phyloP scores from a whole-genome alignment of 768 basidiomycete species.

The Xerocomellus chrysenteron region DNA sequence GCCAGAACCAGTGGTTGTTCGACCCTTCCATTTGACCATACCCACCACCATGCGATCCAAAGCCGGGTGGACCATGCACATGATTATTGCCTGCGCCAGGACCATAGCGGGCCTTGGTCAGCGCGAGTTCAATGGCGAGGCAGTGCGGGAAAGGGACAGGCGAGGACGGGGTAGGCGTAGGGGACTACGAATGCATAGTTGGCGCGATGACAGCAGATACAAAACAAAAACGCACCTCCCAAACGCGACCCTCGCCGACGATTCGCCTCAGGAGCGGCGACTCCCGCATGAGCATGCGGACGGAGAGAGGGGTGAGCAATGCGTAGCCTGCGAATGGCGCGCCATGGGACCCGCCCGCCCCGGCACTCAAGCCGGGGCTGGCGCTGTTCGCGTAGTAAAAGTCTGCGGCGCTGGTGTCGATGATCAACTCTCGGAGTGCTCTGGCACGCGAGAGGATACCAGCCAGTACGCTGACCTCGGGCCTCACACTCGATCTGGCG shows the following conservation, averaged over 20 bases:
- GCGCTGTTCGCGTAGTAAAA: neutral
- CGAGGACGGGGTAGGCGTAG: conserved; percentile 6
- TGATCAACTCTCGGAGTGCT: conserved; percentile 14
- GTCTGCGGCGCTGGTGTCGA: conserved; percentile 13
- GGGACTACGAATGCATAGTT: conserved; percentile 7
- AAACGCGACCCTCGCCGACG: conserved; percentile 49
- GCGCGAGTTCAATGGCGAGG: conserved; percentile 12
- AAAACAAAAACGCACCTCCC: conserved; percentile 45
- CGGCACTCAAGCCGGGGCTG: neutral
- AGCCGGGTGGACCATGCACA: conserved; percentile 11
- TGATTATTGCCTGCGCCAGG: conserved; percentile 15
- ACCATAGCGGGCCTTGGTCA: conserved; percentile 8
- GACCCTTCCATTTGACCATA: conserved; percentile 15
- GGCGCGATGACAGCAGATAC: neutral
- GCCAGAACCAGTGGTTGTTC: conserved; percentile 28
- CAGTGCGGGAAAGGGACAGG: conserved; percentile 7
- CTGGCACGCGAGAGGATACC: conserved; percentile 15
- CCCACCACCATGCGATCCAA: conserved; percentile 20
- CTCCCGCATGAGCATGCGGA: conserved; percentile 43
- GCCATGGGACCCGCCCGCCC: neutral
- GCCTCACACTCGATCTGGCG: neutral
- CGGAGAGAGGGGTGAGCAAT: conserved; percentile 43
- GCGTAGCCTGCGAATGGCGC: neutral
- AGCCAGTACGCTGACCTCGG: conserved; percentile 15
- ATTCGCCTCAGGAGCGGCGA: conserved; percentile 42